Conservation (phyloP, 2,329 filamentous ascomycete species). For the Laburnicola sp. region DNA sequence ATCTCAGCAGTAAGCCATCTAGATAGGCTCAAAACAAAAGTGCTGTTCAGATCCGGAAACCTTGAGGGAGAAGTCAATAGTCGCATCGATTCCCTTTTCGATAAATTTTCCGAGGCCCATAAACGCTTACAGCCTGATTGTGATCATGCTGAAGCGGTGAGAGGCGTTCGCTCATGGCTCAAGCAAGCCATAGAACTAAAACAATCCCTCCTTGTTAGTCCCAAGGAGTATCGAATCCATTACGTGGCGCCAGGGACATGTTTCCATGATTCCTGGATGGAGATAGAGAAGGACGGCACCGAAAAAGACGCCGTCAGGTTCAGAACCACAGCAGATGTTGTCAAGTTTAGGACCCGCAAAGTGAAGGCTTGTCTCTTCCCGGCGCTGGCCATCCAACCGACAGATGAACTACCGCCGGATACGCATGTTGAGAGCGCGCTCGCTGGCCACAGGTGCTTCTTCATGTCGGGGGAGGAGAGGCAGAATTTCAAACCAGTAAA, state of each 20-base stretch:
- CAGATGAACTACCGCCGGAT: background rate
- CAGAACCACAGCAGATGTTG: no score
- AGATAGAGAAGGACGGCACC: slow-evolving; percentile 4
- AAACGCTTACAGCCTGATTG: background rate
- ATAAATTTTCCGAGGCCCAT: background rate
- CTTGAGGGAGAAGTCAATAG: slow-evolving; percentile 1
- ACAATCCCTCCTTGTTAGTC: slow-evolving; percentile 13
- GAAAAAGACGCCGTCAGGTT: background rate
- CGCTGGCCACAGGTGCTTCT: slow-evolving; percentile 14
- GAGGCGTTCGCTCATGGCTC: background rate
- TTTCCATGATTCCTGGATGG: slow-evolving; percentile 18
- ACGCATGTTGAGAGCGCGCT: slow-evolving; percentile 6
- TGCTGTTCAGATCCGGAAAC: slow-evolving; percentile 9
- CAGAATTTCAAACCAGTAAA: background rate
- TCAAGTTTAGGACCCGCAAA: background rate
- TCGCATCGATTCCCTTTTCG: no score
- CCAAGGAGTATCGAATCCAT: slow-evolving; percentile 14
- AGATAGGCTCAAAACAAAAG: slow-evolving; percentile 9
- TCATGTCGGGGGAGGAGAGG: slow-evolving; percentile 11
- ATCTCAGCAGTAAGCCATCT: slow-evolving; percentile 6
- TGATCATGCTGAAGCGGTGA: background rate
- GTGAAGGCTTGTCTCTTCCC: slow-evolving; percentile 18
- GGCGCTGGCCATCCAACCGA: slow-evolving; percentile 6
- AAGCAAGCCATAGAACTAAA: slow-evolving; percentile 14
- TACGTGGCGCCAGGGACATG: slow-evolving; percentile 7